Evolutionary conservation across 225 moss, liverwort and hornwort genomes (phyloP).

Genomic region (Climacium dendroides): DNA sequence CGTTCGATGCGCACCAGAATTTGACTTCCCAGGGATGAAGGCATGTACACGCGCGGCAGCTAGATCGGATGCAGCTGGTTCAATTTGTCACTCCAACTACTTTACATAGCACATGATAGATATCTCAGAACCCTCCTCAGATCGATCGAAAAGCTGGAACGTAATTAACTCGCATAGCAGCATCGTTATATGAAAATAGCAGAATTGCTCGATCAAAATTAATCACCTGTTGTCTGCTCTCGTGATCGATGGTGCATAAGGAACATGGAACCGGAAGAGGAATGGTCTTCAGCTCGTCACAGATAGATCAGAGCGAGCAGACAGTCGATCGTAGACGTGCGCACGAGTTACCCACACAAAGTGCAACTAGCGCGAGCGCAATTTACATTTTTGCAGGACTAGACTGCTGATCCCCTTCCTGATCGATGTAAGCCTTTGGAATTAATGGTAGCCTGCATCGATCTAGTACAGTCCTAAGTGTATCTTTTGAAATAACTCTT

Average conservation of each 20-base stretch:
- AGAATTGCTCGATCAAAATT: background rate
- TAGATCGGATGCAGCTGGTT: background rate
- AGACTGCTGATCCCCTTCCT: too few relatives aligned
- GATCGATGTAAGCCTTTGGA: too few relatives aligned
- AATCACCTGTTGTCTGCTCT: background rate
- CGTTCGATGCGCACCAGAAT: background rate
- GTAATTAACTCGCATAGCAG: background rate
- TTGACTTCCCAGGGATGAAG: background rate
- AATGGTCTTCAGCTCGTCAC: background rate
- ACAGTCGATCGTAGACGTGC: background rate
- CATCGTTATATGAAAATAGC: background rate
- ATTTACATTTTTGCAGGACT: too few relatives aligned
- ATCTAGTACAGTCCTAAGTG: too few relatives aligned
- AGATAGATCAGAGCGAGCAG: background rate
- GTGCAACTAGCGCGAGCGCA: background rate
- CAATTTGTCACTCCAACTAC: background rate
- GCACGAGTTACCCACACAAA: background rate
- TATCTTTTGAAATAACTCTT: too few relatives aligned
- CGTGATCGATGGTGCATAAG: background rate
- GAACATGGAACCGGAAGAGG: background rate
- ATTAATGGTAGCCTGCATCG: too few relatives aligned
- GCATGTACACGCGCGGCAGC: background rate
- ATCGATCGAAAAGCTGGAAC: background rate
- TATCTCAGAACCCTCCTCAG: background rate
- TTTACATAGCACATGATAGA: background rate